Percentiles rank a stretch among this genome's conserved stretches.
phyloP scores from a whole-genome alignment of 2,329 filamentous ascomycete genomes.

The Akanthomyces uredinophilus region DNA sequence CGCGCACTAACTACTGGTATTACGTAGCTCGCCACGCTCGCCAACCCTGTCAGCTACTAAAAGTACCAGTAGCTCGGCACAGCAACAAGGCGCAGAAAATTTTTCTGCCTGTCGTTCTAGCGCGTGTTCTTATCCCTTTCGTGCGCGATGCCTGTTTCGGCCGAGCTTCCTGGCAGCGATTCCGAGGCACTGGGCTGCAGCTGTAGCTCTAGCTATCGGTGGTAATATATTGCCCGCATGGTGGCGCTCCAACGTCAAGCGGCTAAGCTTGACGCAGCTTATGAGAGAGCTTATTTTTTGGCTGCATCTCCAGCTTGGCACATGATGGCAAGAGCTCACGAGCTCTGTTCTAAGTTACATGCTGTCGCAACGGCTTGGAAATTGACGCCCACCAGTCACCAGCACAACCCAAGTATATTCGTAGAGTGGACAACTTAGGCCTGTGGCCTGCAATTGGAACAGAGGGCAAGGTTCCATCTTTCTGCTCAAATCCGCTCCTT shows the following conservation, averaged over 20 bases:
- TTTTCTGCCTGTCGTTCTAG: conserved; percentile 12
- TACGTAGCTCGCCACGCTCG: background rate
- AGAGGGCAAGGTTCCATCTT: background rate
- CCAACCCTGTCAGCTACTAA: background rate
- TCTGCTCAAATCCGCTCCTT: background rate
- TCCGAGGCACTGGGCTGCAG: background rate
- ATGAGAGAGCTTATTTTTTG: conserved; percentile 1
- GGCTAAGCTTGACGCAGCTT: conserved; percentile 8
- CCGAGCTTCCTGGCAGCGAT: background rate
- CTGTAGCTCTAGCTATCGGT: background rate
- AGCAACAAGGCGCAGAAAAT: background rate
- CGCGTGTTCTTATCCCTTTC: conserved; percentile 1
- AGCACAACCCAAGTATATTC: background rate
- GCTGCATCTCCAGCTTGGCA: background rate
- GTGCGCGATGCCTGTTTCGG: conserved; percentile 3
- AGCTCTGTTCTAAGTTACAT: background rate
- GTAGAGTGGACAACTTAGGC: background rate
- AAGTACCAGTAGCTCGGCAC: background rate
- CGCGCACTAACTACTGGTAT: background rate
- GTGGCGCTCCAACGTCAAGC: conserved; percentile 5
- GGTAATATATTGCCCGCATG: background rate
- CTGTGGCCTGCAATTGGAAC: background rate
- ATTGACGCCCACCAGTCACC: background rate
- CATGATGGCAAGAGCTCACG: background rate
- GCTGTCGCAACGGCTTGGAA: background rate